A percentile compares a stretch with the other conserved stretches of the same genome.
Conservation (phyloP, 805 yeast species). For the Candida parachauliodes region DNA sequence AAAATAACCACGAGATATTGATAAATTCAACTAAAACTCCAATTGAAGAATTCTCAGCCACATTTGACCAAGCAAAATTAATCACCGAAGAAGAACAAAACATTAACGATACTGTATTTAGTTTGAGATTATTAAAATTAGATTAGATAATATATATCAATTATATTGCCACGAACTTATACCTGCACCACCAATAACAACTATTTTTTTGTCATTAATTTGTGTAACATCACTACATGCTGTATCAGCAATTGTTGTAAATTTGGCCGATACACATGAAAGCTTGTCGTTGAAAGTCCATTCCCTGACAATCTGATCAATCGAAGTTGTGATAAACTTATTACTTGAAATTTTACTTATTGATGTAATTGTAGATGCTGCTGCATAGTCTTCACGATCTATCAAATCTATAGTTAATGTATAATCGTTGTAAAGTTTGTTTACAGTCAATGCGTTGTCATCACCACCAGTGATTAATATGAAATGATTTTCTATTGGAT, state of each 20-base stretch:
- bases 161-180: conserved; percentile 47
- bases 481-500: conserved; percentile 13
- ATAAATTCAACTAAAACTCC: conserved; percentile 74
- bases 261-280: conserved; percentile 35
- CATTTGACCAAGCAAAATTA: conserved; percentile 34
- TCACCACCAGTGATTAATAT: conserved; percentile 81
- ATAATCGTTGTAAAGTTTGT: conserved; percentile 12
- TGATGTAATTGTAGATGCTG: conserved; percentile 83
- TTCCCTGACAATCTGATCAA: conserved; percentile 71
- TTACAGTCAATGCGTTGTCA: conserved; percentile 63
- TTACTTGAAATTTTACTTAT: conserved; percentile 33
- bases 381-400: conserved; percentile 53
- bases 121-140: conserved; percentile 71
- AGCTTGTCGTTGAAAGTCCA: conserved; percentile 48
- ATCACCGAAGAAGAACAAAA: conserved; percentile 86
- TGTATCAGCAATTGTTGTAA: conserved; percentile 88
- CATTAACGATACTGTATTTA: conserved; percentile 71
- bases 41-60: conserved; percentile 46
- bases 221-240: conserved; percentile 57
- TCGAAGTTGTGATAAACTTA: conserved; percentile 62
- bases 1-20: conserved; percentile 63
- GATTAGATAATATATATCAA: conserved; percentile 6
- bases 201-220: conserved; percentile 24
- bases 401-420: conserved; percentile 19
- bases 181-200: conserved; percentile 79